Evolutionary conservation across 192 early-diverging fungal species (phyloP), one percentile per base, ranked within the genome.

Genomic region (Powellomyces hirtus): DNA sequence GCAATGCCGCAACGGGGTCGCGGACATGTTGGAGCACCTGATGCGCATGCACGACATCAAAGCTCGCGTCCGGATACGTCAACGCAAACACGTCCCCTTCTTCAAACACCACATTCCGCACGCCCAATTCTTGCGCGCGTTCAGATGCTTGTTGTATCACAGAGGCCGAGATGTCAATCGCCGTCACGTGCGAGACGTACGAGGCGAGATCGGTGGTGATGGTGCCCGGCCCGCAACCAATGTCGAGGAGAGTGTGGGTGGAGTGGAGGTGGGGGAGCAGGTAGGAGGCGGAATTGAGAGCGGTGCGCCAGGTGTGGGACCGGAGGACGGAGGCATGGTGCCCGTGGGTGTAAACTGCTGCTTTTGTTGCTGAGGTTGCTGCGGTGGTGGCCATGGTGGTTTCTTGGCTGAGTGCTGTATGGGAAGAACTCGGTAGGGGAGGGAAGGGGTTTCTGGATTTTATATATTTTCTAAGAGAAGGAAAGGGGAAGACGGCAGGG

Each of bases 301-400:
- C 59, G 13, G 33, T 60, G 5, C 59, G 59, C 38, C 38, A 40
- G 8, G 35, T 24, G 35, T 60, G 59, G 6, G 59, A 36, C 16
- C n/a, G n/a, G 31, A 60, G 35, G 59, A 40, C 59, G 18, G 59
- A 60, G 8, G 59, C 38, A 37, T 60, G 59, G 37, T 60, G 59
- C 13, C 59, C 59, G 59, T 60, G 59, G 35, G 59, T 60, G 36
- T 60, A 60, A 4, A 30, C 30, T 60, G 51, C 51, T 53, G 51
- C 11, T 57, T 57, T 16, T 49, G 46, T 2, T n/a, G n/a, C n/a
- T n/a, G n/a, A n/a, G n/a, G n/a, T n/a, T n/a, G 46, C n/a, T 3
- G 46, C 46, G 26, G 46, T 18, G 16, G n/a, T 24, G 16, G 16
- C 46, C 46, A 49, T 49, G 5, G 46, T 49, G 2, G 2, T 49